Base-by-base conservation (phyloP, 768 basidiomycete species). In the Cubamyces sp. region DNA sequence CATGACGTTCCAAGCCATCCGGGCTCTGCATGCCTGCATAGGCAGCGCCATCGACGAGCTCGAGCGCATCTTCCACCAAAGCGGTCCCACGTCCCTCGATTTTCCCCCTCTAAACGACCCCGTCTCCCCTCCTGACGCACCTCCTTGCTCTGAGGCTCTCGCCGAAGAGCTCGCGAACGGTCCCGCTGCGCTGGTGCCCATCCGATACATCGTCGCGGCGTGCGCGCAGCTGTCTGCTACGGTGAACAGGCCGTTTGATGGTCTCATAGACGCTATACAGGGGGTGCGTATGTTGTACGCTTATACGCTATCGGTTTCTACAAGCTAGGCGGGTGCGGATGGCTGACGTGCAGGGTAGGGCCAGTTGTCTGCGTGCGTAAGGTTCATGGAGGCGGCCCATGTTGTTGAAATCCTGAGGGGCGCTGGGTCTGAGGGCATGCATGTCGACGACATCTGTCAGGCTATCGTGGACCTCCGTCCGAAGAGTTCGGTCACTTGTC, bases 371-470 rank as follows among this genome's bases (percentile, higher is more conserved):
- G 84, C 87, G 6, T 90, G 87, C 69, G 76, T 92, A 73, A 84
- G 90, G 15, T 78, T 92, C 34, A 71, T 92, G 18, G 90, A 92
- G 70, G 86, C 87, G 3, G 82, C 89, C 1, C 86, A 91, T 67
- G 79, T 85, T 37, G 81, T 82, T 4, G 91, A 92, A 68, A 84
- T 91, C 16, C 76, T 92, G 0, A 82, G 86, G 15, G 68, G 57
- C 23, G 63, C 64, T 3, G 64, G 68, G 1, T 54, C 60, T 2
- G 55, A 56, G 16, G 68, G 63, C 1, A 43, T 57, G 6, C 49
- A 41, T n/a, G 50, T 46, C 1, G 34, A 34, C 3, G 56, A 57
- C 2, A 46, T 62, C 23, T 16, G 23, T 11, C 28, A 26, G 9
- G 19, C 18, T 8, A 43, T 52, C 18, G 12, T 46, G 5, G 55